Conservation (phyloP, 208 protist genomes). For the Acanthamoeba lugdunensis region DNA sequence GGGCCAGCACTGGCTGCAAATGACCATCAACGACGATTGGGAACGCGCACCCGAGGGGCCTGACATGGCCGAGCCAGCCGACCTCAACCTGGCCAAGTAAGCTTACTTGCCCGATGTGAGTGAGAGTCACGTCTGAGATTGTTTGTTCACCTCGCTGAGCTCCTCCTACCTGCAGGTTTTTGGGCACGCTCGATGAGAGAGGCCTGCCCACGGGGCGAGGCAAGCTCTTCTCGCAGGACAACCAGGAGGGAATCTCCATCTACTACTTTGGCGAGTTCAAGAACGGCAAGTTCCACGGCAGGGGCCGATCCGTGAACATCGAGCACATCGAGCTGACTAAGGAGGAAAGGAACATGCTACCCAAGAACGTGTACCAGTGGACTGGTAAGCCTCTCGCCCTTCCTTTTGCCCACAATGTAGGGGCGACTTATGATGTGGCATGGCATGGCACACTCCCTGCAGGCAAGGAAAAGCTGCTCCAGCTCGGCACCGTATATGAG, state of each 20-base stretch:
- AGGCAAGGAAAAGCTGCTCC: constrained; percentile 54
- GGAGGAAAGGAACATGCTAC: background rate
- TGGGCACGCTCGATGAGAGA: constrained; percentile 4
- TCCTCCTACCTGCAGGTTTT: background rate
- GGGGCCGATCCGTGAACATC: constrained; percentile 39
- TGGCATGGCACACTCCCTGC: background rate
- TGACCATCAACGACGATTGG: constrained; percentile 62
- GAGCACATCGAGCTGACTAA: constrained; percentile 11
- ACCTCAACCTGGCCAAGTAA: constrained; percentile 43
- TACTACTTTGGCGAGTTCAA: constrained; percentile 58
- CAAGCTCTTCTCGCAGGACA: constrained; percentile 49
- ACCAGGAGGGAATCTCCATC: background rate
- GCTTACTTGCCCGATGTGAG: background rate
- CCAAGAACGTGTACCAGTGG: constrained; percentile 38
- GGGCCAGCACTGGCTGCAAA: constrained; percentile 6
- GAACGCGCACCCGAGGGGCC: constrained; percentile 1
- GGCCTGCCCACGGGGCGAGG: constrained; percentile 6
- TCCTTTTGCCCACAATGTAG: background rate
- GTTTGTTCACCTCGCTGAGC: background rate
- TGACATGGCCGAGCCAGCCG: background rate
- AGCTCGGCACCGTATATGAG: constrained; percentile 32
- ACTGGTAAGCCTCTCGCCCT: background rate
- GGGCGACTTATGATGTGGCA: background rate
- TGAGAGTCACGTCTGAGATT: background rate
- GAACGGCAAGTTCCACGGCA: constrained; percentile 48